Base-by-base conservation (phyloP, 2,329 filamentous ascomycete species). In the Colletotrichum echinochloae region DNA sequence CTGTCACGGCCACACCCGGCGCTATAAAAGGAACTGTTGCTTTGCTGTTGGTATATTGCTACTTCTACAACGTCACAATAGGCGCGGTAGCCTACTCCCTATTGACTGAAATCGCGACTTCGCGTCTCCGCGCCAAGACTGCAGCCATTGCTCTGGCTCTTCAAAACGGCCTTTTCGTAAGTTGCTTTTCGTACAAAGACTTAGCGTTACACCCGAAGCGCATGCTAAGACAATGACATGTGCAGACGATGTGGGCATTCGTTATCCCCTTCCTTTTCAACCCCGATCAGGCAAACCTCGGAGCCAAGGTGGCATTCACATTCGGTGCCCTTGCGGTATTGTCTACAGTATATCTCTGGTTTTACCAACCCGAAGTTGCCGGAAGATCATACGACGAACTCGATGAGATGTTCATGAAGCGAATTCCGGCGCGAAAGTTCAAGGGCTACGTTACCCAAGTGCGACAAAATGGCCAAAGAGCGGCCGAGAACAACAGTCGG, bases 241-340 rank as follows among this genome's bases (percentile, higher is more conserved):
- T 54, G 8, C 14, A 72, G 65, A 60, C 65, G 2, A 63, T 74
- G 59, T 73, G 71, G 73, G 60, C 69, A 8, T 74, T 78, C 2
- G 62, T 76, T 7, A 46, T 80, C 16, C 77, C 78, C 0, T 74
- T 77, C 49, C 70, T 79, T 0, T 80, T 76, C 39, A 78, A 77
- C 30, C 71, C 73, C 0, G 78, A 80, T 39, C 75, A 77, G 26
- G 76, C 74, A 0, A 80, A 82, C 20, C 76, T 84, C 0, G 79
- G 80, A 9, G 81, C 79, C 1, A 83, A 83, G 73, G 81, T 81
- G 0, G 77, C 77, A 0, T 84, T 84, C 57, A 75, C 84, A 5
- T 84, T 82, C 66, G 79, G 78, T 0, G 81, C 75, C 0, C 66
- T 80, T 6, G 72, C 74, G 41, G 67, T 79, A 2, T 26, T 78